A percentile compares a stretch with the other conserved stretches of the same genome.
Evolutionary conservation across 73 alveolate genomes (phyloP).

Genomic region (Paramecium sexaurelia): DNA sequence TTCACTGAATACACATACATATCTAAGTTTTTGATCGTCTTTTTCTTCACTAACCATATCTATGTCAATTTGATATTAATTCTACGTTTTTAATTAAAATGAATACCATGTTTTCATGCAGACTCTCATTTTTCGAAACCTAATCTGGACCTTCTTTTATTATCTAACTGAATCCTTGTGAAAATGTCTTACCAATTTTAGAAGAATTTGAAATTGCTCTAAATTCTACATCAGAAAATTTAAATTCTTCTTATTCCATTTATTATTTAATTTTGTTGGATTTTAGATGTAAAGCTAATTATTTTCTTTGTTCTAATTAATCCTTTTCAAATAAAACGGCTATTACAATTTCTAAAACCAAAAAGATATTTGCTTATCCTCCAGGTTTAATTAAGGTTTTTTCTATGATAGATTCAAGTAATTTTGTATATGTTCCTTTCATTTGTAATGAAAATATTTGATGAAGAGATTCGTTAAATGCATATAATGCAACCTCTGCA

Average conservation of each 20-base stretch:
- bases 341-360: neutral
- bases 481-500: conserved; percentile 8
- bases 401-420: neutral
- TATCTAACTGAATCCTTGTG: neutral
- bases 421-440: neutral
- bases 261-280: neutral
- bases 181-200: neutral
- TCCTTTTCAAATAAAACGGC: neutral
- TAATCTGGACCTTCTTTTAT: neutral
- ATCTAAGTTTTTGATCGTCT: neutral
- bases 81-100: neutral
- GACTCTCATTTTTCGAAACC: neutral
- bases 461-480: neutral
- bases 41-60: neutral
- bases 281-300: neutral
- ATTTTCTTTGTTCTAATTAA: neutral
- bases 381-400: conserved; percentile 17
- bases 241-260: neutral
- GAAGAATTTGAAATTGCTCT: neutral
- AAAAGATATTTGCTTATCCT: conserved; percentile 27
- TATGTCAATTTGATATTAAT: neutral
- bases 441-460: neutral
- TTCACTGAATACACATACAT: conserved; percentile 36
- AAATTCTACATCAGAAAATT: neutral
- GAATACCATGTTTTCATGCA: neutral